Evolutionary conservation across 2,329 filamentous ascomycete species (phyloP).

Genomic region (Monosporascus sp.): DNA sequence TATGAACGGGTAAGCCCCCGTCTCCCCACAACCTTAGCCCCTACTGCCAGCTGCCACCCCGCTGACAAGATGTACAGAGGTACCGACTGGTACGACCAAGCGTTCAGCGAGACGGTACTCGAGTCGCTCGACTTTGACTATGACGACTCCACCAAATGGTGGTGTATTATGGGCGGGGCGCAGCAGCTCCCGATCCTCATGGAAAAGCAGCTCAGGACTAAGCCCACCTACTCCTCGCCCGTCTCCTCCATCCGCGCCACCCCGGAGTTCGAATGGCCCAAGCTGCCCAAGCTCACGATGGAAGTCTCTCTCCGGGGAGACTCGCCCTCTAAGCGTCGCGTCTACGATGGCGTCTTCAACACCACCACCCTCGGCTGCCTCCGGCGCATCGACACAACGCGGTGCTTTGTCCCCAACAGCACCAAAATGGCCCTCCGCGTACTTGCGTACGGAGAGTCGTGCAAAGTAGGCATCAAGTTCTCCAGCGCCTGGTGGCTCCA

Average conservation of each 20-base stretch:
- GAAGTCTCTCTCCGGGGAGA: too few species aligned
- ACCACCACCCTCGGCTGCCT: slow-evolving; percentile 24
- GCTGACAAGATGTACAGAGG: slow-evolving; percentile 3
- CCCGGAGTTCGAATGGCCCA: too few species aligned
- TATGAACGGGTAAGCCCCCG: too few species aligned
- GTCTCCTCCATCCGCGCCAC: too few species aligned
- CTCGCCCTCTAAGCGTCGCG: background rate
- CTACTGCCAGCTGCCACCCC: slow-evolving; percentile 1
- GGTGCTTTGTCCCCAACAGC: slow-evolving; percentile 13
- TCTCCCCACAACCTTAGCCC: too few species aligned
- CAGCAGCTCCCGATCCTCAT: too few species aligned
- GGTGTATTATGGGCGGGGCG: too few species aligned
- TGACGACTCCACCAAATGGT: too few species aligned
- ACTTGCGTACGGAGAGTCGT: slow-evolving; percentile 24
- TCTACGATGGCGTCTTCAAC: slow-evolving; percentile 27
- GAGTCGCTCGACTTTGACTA: slow-evolving; percentile 13
- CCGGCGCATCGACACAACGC: slow-evolving; percentile 22
- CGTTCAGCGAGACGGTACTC: slow-evolving; percentile 11
- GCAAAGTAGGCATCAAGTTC: slow-evolving; percentile 32
- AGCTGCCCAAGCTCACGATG: too few species aligned
- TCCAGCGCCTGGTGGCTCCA: slow-evolving; percentile 26
- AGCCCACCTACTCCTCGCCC: too few species aligned
- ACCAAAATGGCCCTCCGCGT: slow-evolving; percentile 25
- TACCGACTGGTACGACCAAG: slow-evolving; percentile 11
- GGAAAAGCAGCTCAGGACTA: too few species aligned